phyloP scores from a whole-genome alignment of 208 protist genomes.

The Trypanosoma cruzi region DNA sequence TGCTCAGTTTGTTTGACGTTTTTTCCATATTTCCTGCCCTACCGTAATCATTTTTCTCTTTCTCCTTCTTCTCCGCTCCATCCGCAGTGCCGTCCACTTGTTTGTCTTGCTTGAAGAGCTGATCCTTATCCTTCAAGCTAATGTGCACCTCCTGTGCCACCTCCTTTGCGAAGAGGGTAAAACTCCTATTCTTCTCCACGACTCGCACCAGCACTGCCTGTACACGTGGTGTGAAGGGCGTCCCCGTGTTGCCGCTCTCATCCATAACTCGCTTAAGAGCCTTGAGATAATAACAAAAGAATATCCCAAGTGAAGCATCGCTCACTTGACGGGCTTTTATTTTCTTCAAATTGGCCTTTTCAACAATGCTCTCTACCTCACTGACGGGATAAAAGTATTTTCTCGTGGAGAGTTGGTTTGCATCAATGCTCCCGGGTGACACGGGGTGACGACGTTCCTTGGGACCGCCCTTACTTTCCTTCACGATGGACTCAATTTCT shows the following conservation, averaged over 20 bases:
- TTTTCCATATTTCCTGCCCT: background rate
- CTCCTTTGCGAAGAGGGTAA: constrained; percentile 44
- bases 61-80: constrained; percentile 4
- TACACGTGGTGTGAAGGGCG: constrained; percentile 22
- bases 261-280: constrained; percentile 24
- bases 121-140: constrained; percentile 47
- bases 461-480: constrained; percentile 26
- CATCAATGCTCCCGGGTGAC: constrained; percentile 37
- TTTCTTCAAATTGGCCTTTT: constrained; percentile 58
- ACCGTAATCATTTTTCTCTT: constrained; percentile 26
- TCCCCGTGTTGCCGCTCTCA: background rate
- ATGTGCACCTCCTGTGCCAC: constrained; percentile 58
- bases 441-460: background rate
- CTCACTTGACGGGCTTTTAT: constrained; percentile 51
- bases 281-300: constrained; percentile 83
- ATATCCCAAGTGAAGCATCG: constrained; percentile 61
- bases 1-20: background rate
- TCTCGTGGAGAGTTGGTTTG: constrained; percentile 35
- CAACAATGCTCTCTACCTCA: constrained; percentile 62
- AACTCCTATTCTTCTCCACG: background rate
- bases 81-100: constrained; percentile 11
- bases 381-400: constrained; percentile 47
- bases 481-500: constrained; percentile 71
- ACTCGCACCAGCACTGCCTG: constrained; percentile 19
- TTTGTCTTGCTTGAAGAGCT: constrained; percentile 29